phyloP scores from a whole-genome alignment of 2,329 filamentous ascomycete genomes.

The Xylaria polymorpha region DNA sequence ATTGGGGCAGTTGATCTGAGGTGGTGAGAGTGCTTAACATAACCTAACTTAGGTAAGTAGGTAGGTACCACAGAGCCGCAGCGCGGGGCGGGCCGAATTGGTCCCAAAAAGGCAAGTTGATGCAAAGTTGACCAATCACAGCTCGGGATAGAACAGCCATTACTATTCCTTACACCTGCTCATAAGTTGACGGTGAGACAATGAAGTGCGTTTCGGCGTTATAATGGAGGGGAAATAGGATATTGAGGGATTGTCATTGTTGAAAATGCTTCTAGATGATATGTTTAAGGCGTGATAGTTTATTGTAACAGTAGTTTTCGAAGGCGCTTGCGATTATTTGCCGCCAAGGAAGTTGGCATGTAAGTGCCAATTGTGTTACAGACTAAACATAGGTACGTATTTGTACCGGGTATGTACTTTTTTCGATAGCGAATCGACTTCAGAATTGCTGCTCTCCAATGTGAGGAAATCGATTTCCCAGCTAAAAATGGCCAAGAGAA shows the following conservation, averaged over 20 bases:
- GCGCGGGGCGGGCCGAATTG: constrained; percentile 11
- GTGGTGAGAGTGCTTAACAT: background rate
- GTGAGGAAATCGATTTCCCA: background rate
- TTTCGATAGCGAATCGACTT: background rate
- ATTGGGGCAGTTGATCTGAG: background rate
- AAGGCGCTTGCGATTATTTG: background rate
- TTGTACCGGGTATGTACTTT: background rate
- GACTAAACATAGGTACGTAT: too few relatives aligned
- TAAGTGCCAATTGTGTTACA: background rate
- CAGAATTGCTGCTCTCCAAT: background rate
- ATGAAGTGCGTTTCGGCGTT: background rate
- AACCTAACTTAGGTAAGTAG: too few relatives aligned
- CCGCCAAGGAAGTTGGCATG: background rate
- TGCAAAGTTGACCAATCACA: constrained; percentile 27
- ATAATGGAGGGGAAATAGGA: too few relatives aligned
- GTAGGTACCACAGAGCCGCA: constrained; percentile 5
- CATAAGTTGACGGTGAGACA: background rate
- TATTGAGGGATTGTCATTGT: background rate
- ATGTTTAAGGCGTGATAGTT: background rate
- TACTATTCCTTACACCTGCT: background rate
- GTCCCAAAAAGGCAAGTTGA: constrained; percentile 33
- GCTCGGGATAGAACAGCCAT: background rate
- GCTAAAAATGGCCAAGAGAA: background rate
- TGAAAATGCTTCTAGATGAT: background rate
- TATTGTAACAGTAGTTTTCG: background rate